phyloP scores from a whole-genome alignment of 192 early-diverging fungal species.

The Podila epigama region DNA sequence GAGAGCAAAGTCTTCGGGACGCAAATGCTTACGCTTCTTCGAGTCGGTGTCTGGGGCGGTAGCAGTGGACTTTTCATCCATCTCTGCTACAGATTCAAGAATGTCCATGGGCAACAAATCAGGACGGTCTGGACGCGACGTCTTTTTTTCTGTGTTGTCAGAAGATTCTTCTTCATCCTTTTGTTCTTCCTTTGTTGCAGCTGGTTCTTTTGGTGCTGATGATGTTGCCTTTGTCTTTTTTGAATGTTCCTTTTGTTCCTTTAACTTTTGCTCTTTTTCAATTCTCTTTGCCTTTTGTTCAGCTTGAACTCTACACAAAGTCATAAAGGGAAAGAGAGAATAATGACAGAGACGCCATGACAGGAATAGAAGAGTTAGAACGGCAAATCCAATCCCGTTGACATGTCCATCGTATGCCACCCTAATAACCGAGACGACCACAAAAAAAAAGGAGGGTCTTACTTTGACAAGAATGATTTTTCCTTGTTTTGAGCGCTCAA shows the following conservation, averaged over 20 bases:
- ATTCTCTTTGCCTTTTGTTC: conserved; percentile 48
- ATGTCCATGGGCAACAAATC: conserved; percentile 39
- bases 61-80: conserved; percentile 7
- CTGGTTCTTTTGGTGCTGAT: background rate
- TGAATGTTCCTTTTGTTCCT: conserved; percentile 39
- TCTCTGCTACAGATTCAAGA: conserved; percentile 31
- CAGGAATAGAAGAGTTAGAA: too few species aligned
- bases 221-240: conserved; percentile 1
- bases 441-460: too few species aligned
- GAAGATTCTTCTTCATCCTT: too few species aligned
- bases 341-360: too few species aligned
- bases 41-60: background rate
- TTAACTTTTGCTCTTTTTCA: conserved; percentile 39
- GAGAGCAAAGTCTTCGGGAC: conserved; percentile 40
- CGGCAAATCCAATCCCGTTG: too few species aligned
- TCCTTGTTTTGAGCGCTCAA: conserved; percentile 42
- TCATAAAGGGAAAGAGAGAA: background rate
- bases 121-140: conserved; percentile 17
- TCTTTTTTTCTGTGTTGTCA: too few species aligned
- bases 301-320: conserved; percentile 27
- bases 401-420: too few species aligned
- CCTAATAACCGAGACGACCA: too few species aligned
- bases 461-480: conserved; percentile 44
- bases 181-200: background rate
- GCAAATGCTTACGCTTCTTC: conserved; percentile 46